These are phyloP conservation scores for Fusarium brachygibbosum DNA, from an alignment of 2,329 filamentous ascomycete species.

Conservation along the genomic window DNA sequence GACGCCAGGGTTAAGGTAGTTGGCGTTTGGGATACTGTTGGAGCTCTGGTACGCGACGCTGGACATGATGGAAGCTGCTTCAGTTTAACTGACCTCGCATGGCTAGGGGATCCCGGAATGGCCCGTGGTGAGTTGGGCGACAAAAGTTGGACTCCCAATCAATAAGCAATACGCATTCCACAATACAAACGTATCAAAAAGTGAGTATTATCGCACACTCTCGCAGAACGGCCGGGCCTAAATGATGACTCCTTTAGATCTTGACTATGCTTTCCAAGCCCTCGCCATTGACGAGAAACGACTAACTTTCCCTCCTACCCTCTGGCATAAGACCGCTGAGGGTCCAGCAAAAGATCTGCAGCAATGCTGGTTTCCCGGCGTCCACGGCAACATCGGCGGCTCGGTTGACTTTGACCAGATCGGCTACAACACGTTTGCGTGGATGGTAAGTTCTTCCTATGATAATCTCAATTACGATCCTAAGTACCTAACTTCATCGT, in stretches of 20 bases:
- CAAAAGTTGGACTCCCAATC: neutral
- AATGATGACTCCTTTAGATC: neutral
- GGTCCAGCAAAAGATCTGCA: neutral
- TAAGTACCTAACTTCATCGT: neutral
- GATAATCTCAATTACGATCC: neutral
- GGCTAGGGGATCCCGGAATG: conserved; percentile 1
- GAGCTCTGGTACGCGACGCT: neutral
- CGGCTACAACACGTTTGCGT: neutral
- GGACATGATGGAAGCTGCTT: neutral
- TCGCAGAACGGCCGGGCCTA: neutral
- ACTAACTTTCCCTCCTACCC: conserved; percentile 1
- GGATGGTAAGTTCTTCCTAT: neutral
- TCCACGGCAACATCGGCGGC: conserved; percentile 2
- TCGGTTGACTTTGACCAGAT: neutral
- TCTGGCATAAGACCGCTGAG: neutral
- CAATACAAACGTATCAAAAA: neutral
- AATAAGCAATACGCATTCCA: neutral
- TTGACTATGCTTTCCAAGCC: conserved; percentile 5
- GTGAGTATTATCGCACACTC: neutral
- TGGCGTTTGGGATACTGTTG: neutral
- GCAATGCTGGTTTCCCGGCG: conserved; percentile 3
- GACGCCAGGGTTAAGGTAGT: neutral
- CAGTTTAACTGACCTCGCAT: neutral
- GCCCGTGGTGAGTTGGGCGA: neutral
- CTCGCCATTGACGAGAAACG: neutral